These are phyloP conservation scores for Dactylellina sp. DNA, from an alignment of 2,329 filamentous ascomycete species.

Conservation along the genomic window DNA sequence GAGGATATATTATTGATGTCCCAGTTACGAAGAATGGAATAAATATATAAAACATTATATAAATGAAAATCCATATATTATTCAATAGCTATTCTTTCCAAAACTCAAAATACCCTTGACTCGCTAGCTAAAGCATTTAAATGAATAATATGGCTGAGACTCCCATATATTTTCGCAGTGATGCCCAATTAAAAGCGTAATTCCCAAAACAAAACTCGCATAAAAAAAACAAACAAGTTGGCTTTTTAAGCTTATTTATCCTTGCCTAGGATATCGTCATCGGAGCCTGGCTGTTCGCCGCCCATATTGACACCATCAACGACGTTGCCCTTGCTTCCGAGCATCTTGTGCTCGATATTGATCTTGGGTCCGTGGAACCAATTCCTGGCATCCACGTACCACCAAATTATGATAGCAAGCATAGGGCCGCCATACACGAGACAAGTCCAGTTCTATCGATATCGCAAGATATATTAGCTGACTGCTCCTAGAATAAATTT, in stretches of 20 bases:
- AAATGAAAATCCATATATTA: slow-evolving; percentile 7
- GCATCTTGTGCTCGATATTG: slow-evolving; percentile 72
- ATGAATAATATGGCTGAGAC: neutral
- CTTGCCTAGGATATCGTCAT: slow-evolving; percentile 34
- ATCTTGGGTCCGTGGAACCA: slow-evolving; percentile 80
- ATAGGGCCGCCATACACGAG: slow-evolving; percentile 76
- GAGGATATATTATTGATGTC: no score
- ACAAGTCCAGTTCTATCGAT: slow-evolving; percentile 76
- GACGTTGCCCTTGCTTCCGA: slow-evolving; percentile 63
- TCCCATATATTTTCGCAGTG: no score
- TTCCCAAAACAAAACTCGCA: neutral
- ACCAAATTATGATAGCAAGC: slow-evolving; percentile 72
- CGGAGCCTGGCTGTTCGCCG: slow-evolving; percentile 9
- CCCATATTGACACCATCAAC: slow-evolving; percentile 62
- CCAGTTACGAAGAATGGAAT: slow-evolving; percentile 56
- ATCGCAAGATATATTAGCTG: slow-evolving; percentile 34
- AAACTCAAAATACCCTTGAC: slow-evolving; percentile 11
- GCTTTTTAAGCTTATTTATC: slow-evolving; percentile 37
- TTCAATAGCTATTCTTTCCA: slow-evolving; percentile 7
- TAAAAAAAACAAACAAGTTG: slow-evolving; percentile 11
- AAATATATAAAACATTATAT: neutral
- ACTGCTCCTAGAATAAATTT: neutral
- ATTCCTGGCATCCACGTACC: slow-evolving; percentile 72
- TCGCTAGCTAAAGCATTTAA: neutral
- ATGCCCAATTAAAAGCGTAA: no score